Evolutionary conservation across 169 alveolate genomes (phyloP), one percentile per base, ranked within the genome.

Genomic region (Pseudocohnilembus persalinus): DNA sequence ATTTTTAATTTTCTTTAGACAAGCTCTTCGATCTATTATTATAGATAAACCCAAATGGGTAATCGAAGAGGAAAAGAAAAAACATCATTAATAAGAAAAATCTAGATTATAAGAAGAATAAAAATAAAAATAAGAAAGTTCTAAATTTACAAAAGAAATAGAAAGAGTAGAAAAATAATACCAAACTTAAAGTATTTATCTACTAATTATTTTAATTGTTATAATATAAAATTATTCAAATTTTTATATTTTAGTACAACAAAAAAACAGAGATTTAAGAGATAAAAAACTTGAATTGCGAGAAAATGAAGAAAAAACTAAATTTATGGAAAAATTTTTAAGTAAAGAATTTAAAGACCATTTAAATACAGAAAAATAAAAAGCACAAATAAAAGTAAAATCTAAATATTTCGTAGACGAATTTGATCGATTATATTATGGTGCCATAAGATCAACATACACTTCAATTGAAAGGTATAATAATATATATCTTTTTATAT

Each of bases 31-130:
- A 81, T 73, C 28, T 29, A 26, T 86, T 0, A 86, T 86, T 80
- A 73, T 77, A 80, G 90, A 86, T 31, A 86, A 86, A n/a, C 90
- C 90, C 11, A 76, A n/a, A 16, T 86, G 90, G 90, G 80, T 86
- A 1, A 49, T 4, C 16, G 76, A 77, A 80, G 83, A 83, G 82
- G 90, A 86, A 32, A 87, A 86, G 29, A 79, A 30, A 35, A 29
- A 72, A 72, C 31, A 64, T 64, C 63, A 79, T 30, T 26, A 49
- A 49, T 11, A 11, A 49, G 20, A 4, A 49, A 49, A 49, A 49
- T 20, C 4, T 11, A 49, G 68, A 49, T 4, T 11, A 49, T 11
- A 20, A 49, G 68, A 49, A 49, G 68, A 49, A 49, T 49, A 11
- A 11, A 11, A 49, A 11, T 20, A 49, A 20, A 49, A 20, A 49